Conservation (phyloP, 257 asterid genomes). For the Petrea volubilis region DNA sequence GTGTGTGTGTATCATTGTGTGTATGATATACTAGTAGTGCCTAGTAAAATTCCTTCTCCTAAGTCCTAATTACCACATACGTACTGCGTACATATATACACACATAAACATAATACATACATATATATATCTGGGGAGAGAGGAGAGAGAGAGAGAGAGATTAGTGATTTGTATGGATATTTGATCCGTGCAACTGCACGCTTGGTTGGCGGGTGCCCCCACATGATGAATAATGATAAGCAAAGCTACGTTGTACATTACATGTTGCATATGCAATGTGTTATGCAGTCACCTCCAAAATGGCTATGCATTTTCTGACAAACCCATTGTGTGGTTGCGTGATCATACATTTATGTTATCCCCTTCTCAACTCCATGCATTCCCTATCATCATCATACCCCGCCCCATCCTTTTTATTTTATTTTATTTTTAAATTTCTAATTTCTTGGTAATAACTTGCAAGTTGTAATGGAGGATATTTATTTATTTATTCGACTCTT, state of each 20-base stretch:
- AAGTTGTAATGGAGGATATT: too few relatives aligned
- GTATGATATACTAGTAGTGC: too few relatives aligned
- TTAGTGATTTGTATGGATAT: background rate
- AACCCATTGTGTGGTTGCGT: slow-evolving; percentile 31
- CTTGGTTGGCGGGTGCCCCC: slow-evolving; percentile 23
- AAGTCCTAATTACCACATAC: too few relatives aligned
- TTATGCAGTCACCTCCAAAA: slow-evolving; percentile 29
- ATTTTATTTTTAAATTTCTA: background rate
- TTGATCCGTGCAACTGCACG: slow-evolving; percentile 24
- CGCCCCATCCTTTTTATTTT: background rate
- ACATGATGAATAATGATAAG: slow-evolving; percentile 1
- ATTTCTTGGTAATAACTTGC: too few relatives aligned
- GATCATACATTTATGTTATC: slow-evolving; percentile 25
- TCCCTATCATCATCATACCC: background rate
- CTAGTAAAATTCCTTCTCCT: too few relatives aligned
- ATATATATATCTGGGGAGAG: too few relatives aligned
- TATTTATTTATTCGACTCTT: background rate
- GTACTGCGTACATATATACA: too few relatives aligned
- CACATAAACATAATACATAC: too few relatives aligned
- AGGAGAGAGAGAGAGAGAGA: background rate
- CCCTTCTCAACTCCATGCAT: slow-evolving; percentile 18
- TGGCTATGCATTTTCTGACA: slow-evolving; percentile 44
- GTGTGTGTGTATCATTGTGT: too few relatives aligned
- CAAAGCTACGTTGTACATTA: slow-evolving; percentile 20
- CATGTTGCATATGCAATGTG: slow-evolving; percentile 31